A percentile compares a stretch with the other conserved stretches of the same genome.
Conservation (phyloP, 805 yeast genomes). For the Tetrapisispora taiwanensis region DNA sequence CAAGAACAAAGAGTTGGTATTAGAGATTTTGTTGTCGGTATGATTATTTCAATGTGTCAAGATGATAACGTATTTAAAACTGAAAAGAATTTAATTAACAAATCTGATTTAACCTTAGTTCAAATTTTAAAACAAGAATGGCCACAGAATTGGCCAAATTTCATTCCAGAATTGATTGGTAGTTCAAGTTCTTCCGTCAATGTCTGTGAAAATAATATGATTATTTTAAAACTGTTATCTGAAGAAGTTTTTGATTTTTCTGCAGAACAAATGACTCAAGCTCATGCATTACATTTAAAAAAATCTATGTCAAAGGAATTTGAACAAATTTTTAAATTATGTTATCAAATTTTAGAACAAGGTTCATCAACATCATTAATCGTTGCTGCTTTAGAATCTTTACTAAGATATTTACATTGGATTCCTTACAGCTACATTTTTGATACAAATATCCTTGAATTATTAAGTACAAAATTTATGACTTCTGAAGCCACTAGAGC, state of each 20-base stretch:
- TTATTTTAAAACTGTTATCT: slow-evolving; percentile 72
- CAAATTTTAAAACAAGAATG: slow-evolving; percentile 95
- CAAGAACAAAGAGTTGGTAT: slow-evolving; percentile 84
- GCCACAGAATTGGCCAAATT: slow-evolving; percentile 98
- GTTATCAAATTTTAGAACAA: slow-evolving; percentile 87
- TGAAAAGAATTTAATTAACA: slow-evolving; percentile 78
- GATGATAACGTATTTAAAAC: slow-evolving; percentile 60
- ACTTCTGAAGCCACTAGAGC: slow-evolving; percentile 73
- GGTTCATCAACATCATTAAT: slow-evolving; percentile 77
- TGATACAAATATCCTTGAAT: slow-evolving; percentile 68
- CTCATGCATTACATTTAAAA: slow-evolving; percentile 77
- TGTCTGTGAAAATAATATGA: slow-evolving; percentile 97
- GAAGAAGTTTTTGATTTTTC: slow-evolving; percentile 95
- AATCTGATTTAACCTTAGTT: slow-evolving; percentile 87
- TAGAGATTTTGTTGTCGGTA: slow-evolving; percentile 84
- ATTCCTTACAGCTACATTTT: slow-evolving; percentile 84
- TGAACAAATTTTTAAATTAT: slow-evolving; percentile 83
- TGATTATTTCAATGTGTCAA: slow-evolving; percentile 86
- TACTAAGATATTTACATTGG: slow-evolving; percentile 86
- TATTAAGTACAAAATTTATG: slow-evolving; percentile 68
- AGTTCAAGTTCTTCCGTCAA: slow-evolving; percentile 78
- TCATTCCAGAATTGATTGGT: slow-evolving; percentile 83
- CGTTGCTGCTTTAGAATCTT: slow-evolving; percentile 71
- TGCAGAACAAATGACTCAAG: slow-evolving; percentile 95
- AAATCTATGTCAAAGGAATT: slow-evolving; percentile 81